Percentiles rank a stretch among this genome's conserved stretches.
phyloP scores from a whole-genome alignment of 2,329 filamentous ascomycete species.

The Xenoacremonium recifei region DNA sequence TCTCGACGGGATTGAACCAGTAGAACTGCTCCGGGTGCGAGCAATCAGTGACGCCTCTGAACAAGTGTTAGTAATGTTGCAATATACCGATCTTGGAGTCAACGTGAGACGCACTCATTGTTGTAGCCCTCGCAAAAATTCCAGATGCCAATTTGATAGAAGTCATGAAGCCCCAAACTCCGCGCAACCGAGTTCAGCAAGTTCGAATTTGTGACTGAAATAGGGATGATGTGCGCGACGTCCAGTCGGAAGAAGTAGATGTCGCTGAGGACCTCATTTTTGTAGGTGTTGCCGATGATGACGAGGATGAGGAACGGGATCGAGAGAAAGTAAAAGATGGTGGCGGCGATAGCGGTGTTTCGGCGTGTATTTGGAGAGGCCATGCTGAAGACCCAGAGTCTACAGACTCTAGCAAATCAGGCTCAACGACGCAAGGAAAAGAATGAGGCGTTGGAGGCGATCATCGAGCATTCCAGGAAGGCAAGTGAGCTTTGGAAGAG shows the following conservation, averaged over 20 bases:
- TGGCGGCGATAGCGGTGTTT: conserved; percentile 63
- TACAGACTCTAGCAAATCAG: no score
- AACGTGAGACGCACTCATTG: conserved; percentile 46
- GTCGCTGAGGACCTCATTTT: conserved; percentile 59
- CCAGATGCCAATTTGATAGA: conserved; percentile 92
- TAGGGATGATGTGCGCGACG: conserved; percentile 76
- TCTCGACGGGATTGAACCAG: conserved; percentile 88
- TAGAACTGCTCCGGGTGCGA: conserved; percentile 69
- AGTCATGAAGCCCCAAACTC: conserved; percentile 85
- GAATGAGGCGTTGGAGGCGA: no score
- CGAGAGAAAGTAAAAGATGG: conserved; percentile 69
- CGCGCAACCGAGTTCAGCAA: conserved; percentile 87
- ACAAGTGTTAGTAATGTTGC: conserved; percentile 29
- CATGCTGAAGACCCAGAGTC: no score
- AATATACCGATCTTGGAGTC: not conserved
- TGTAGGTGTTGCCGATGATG: conserved; percentile 71
- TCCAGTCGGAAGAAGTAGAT: conserved; percentile 87
- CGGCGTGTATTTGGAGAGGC: conserved; percentile 38
- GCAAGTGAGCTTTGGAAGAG: no score
- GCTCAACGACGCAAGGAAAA: no score
- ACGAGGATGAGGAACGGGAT: conserved; percentile 78
- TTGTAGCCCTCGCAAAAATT: conserved; percentile 86
- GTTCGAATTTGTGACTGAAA: conserved; percentile 66
- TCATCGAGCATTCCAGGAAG: no score
- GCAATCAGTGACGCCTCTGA: conserved; percentile 71